Percentiles rank a stretch among this genome's conserved stretches.
phyloP scores from a whole-genome alignment of 768 basidiomycete genomes.

The Solioccasus polychromus region DNA sequence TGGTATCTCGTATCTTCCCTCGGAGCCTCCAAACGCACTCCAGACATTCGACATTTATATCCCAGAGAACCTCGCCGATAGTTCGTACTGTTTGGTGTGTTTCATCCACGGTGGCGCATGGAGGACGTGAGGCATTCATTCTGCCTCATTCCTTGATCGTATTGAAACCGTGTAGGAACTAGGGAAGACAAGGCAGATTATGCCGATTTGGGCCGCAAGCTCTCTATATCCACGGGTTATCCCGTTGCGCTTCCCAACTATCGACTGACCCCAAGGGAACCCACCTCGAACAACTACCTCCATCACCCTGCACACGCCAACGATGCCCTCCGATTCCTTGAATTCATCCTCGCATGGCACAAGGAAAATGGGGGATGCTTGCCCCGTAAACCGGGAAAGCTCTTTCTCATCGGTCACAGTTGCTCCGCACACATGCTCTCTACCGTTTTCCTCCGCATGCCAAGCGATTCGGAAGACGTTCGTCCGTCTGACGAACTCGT shows the following conservation, averaged over 20 bases:
- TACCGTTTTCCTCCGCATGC: conserved; percentile 60
- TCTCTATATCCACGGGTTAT: conserved; percentile 47
- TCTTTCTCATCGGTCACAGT: conserved; percentile 76
- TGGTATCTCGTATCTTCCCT: conserved; percentile 37
- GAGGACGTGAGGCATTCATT: conserved; percentile 54
- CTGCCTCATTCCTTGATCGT: neutral
- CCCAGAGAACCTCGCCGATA: conserved; percentile 18
- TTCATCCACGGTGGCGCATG: conserved; percentile 87
- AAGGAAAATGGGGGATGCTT: conserved; percentile 10
- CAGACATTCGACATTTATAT: conserved; percentile 59
- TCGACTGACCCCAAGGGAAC: conserved; percentile 54
- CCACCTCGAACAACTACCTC: conserved; percentile 37
- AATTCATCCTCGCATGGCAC: conserved; percentile 51
- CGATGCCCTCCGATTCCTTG: conserved; percentile 62
- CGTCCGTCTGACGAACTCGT: conserved; percentile 42
- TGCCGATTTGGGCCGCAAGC: conserved; percentile 46
- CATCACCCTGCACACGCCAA: conserved; percentile 69
- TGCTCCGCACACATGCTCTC: conserved; percentile 80
- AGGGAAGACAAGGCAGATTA: conserved; percentile 76
- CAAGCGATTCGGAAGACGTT: conserved; percentile 28
- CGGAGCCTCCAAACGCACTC: conserved; percentile 25
- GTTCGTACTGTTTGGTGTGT: conserved; percentile 47
- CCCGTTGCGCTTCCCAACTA: conserved; percentile 78
- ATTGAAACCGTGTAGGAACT: conserved; percentile 10
- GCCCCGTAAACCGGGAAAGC: conserved; percentile 37